Conservation (phyloP, 305 asterid genomes). For the Galium porrigens region DNA sequence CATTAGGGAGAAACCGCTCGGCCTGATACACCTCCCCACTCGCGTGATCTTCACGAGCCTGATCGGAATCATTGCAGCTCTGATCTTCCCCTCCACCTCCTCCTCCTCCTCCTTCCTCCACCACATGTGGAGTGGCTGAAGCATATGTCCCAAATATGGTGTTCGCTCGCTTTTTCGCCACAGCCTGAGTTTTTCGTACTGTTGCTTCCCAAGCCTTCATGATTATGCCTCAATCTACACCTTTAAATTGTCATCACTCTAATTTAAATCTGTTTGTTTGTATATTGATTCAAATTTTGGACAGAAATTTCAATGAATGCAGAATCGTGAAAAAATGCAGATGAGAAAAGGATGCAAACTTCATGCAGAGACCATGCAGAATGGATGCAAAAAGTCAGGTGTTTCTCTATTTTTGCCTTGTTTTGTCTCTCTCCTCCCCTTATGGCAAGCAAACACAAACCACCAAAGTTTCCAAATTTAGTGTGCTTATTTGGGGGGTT, state of each 20-base stretch:
- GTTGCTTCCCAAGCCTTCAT: constrained; percentile 99
- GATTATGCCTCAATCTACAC: constrained; percentile 10
- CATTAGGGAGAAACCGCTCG: constrained; percentile 68
- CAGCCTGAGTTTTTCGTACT: constrained; percentile 71
- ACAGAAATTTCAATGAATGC: not conserved
- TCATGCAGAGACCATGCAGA: constrained; percentile 12
- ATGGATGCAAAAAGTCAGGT: not conserved
- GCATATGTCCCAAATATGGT: constrained; percentile 54
- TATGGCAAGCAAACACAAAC: constrained; percentile 23
- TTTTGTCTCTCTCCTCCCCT: constrained; percentile 21
- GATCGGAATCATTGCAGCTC: not conserved
- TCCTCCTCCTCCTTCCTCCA: constrained; percentile 21
- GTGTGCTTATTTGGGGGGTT: not conserved
- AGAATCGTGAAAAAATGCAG: constrained; percentile 9
- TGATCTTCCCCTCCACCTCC: constrained; percentile 19
- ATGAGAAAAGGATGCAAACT: constrained; percentile 9
- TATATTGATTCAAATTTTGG: constrained; percentile 9
- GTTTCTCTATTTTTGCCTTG: not conserved
- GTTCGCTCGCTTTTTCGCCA: constrained; percentile 79
- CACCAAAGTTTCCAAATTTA: constrained; percentile 14
- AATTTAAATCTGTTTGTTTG: not conserved
- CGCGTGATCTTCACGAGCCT: constrained; percentile 24
- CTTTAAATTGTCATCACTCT: not conserved
- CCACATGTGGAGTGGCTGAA: constrained; percentile 19
- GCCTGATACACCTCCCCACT: constrained; percentile 61